phyloP scores from a whole-genome alignment of 2,329 filamentous ascomycete species.

The Fusarium subtropicale region DNA sequence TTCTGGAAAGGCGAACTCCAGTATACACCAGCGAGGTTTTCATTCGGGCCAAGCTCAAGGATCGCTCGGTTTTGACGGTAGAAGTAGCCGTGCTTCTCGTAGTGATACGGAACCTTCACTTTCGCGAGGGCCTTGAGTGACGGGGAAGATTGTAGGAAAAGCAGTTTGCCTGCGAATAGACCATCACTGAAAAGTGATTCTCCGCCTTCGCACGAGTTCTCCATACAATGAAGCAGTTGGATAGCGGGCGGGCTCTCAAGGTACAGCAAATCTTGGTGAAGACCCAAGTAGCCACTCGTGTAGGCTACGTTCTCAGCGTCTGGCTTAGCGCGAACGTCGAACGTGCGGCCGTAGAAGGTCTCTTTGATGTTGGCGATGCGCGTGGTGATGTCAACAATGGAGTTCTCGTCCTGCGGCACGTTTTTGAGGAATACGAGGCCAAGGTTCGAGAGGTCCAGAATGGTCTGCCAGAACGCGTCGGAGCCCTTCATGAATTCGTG shows the following conservation, averaged over 20 bases:
- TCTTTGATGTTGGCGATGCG: constrained; percentile 83
- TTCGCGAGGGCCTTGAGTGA: constrained; percentile 55
- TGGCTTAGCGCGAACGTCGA: constrained; percentile 85
- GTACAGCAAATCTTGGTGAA: constrained; percentile 96
- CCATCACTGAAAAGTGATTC: constrained; percentile 88
- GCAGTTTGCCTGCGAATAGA: constrained; percentile 66
- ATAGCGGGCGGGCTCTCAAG: constrained; percentile 81
- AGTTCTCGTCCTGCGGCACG: constrained; percentile 74
- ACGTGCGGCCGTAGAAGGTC: constrained; percentile 92
- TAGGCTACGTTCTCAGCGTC: constrained; percentile 93
- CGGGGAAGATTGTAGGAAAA: constrained; percentile 43
- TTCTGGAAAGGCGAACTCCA: constrained; percentile 88
- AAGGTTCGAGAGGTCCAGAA: constrained; percentile 71
- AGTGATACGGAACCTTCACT: constrained; percentile 71
- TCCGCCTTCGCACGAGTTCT: constrained; percentile 82
- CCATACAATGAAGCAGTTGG: constrained; percentile 89
- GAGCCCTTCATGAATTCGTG: constrained; percentile 74
- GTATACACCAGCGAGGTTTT: constrained; percentile 50
- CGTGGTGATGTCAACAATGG: constrained; percentile 75
- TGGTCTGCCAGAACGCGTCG: constrained; percentile 67
- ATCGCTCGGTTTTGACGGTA: constrained; percentile 71
- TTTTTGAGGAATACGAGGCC: constrained; percentile 82
- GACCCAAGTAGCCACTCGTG: constrained; percentile 81
- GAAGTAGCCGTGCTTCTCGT: constrained; percentile 72
- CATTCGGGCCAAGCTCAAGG: constrained; percentile 52